Evolutionary conservation across 2,329 filamentous ascomycete genomes (phyloP), one percentile per base, ranked within the genome.

Genomic region (Alternaria tenuissima): DNA sequence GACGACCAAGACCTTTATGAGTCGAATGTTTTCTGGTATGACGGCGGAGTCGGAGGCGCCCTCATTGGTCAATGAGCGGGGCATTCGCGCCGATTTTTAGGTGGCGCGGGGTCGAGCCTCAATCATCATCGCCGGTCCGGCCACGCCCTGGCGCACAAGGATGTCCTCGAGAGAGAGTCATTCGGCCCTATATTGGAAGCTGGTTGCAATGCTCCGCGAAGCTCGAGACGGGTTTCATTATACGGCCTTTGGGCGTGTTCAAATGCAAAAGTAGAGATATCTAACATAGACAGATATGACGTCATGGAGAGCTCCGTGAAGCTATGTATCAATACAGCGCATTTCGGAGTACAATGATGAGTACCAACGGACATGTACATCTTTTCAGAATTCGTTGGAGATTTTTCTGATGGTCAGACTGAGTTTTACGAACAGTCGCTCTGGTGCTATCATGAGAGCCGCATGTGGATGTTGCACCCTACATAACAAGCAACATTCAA

Each of bases 11-110:
- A 51, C 56, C 53, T 49, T 63, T 67, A 74, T 73, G 73, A 75
- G 71, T 76, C 71, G 68, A 63, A 59, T 57, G 64, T 61, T 59
- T 44, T 52, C 36, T 61, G 56, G 54, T 53, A 57, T 64, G 59
- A 62, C 55, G 60, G 61, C 68, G 65, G 61, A 71, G 55, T 68
- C 71, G 70, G 69, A 58, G 55, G 44, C 48, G 44, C 49, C 58
- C 47, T 71, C 61, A 76, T 76, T 75, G 71, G 73, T 34, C 54
- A 51, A 16, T 39, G 41, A 28, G 48, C 57, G 60, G 65, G 47
- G 65, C 47, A 36, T 30, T 51, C 28, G 18, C 28, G 54, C 58
- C 39, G 48, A 48, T 67, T 66, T 57, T 64, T 22, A 60, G 26
- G 18, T 55, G 51, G 52, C 42, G 55, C 49, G 55, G 56, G 41